phyloP scores from a whole-genome alignment of 2,329 filamentous ascomycete genomes.

The Alternaria panax region DNA sequence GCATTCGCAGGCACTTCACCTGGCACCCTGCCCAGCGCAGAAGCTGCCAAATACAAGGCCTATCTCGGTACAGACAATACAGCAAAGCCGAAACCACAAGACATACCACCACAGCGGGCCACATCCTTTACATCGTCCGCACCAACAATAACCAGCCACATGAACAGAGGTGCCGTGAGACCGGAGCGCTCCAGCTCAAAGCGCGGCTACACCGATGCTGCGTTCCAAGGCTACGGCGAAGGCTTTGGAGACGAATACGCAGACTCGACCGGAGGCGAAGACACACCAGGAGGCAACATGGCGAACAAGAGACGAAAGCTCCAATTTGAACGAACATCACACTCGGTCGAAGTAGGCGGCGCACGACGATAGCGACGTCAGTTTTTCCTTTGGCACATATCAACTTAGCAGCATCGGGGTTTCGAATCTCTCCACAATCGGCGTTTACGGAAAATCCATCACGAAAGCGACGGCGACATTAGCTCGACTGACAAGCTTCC shows the following conservation, averaged over 20 bases:
- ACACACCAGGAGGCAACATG: constrained; percentile 56
- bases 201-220: constrained; percentile 76
- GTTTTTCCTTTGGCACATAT: constrained; percentile 16
- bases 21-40: constrained; percentile 52
- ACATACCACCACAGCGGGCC: constrained; percentile 31
- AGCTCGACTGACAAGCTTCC: constrained; percentile 1
- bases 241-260: constrained; percentile 73
- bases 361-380: constrained; percentile 40
- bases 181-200: constrained; percentile 75
- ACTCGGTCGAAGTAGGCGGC: constrained; percentile 47
- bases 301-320: constrained; percentile 45
- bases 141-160: constrained; percentile 45
- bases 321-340: constrained; percentile 45
- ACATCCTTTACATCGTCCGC: constrained; percentile 30
- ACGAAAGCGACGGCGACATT: constrained; percentile 13
- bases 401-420: constrained; percentile 19
- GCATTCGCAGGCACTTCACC: constrained; percentile 53
- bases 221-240: constrained; percentile 77
- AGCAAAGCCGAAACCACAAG: constrained; percentile 38
- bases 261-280: constrained; percentile 75
- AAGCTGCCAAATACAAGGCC: constrained; percentile 53
- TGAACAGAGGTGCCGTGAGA: constrained; percentile 58
- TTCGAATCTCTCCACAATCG: constrained; percentile 10
- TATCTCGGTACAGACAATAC: constrained; percentile 56
- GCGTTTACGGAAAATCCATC: constrained; percentile 16